These are phyloP conservation scores for Leccinellum luteum DNA, from an alignment of 768 basidiomycete species.

Conservation along the genomic window DNA sequence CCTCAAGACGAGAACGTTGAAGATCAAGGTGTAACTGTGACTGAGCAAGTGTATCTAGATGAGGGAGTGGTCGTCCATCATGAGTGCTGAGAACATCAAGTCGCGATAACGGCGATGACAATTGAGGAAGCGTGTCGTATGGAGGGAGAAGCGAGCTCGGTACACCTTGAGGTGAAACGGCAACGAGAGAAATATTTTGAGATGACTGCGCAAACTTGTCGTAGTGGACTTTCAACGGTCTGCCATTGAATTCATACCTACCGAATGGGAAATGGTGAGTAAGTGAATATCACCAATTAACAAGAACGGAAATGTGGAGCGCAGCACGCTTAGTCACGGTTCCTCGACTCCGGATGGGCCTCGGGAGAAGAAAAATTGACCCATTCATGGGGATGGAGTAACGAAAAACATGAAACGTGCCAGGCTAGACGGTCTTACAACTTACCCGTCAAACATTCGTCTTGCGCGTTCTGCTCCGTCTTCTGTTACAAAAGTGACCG, in stretches of 20 bases:
- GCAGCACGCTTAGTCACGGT: background rate
- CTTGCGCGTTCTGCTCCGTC: constrained; percentile 83
- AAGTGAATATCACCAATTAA: background rate
- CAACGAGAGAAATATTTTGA: constrained; percentile 25
- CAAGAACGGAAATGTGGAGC: background rate
- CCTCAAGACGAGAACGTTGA: constrained; percentile 29
- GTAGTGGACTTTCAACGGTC: constrained; percentile 84
- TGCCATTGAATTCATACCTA: constrained; percentile 88
- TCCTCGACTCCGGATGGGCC: background rate
- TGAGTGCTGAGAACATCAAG: constrained; percentile 23
- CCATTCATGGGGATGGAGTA: background rate
- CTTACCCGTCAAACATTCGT: constrained; percentile 87
- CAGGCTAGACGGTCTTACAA: constrained; percentile 4
- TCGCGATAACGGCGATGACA: constrained; percentile 23
- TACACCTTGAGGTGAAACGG: constrained; percentile 19
- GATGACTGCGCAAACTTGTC: constrained; percentile 68
- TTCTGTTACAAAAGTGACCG: constrained; percentile 82
- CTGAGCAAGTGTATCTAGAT: constrained; percentile 23
- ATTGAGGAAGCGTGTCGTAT: constrained; percentile 24
- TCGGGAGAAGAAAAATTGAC: too few relatives aligned
- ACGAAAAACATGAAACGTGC: background rate
- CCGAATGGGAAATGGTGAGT: constrained; percentile 6
- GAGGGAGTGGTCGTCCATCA: constrained; percentile 21
- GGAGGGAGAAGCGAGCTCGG: constrained; percentile 13
- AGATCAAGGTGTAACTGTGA: constrained; percentile 25